A percentile compares a stretch with the other conserved stretches of the same genome.
These are phyloP conservation scores for Olyra latifolia DNA, from an alignment of 176 grass and related monocot genomes.

Conservation along the genomic window DNA sequence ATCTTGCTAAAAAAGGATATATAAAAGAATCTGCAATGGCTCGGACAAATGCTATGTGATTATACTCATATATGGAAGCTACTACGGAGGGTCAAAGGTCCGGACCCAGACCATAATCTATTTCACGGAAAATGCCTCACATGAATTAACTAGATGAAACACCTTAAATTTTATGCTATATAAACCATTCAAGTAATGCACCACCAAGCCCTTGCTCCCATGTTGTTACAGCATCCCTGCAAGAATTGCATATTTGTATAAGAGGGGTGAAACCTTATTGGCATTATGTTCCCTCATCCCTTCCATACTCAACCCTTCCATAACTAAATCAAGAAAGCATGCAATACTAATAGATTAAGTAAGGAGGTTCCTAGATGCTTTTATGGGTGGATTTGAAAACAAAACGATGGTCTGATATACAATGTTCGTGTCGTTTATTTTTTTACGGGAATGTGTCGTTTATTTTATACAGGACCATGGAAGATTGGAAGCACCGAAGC, in stretches of 20 bases:
- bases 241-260: conserved; percentile 83
- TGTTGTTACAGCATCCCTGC: conserved; percentile 64
- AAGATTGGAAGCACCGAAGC: background rate
- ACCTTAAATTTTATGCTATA: conserved; percentile 34
- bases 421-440: background rate
- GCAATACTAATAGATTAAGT: background rate
- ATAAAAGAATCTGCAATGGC: background rate
- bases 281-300: conserved; percentile 40
- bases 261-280: conserved; percentile 71
- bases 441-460: background rate
- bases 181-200: conserved; percentile 39
- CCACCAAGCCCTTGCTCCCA: conserved; percentile 59
- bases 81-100: background rate
- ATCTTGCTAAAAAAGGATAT: background rate
- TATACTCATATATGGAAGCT: background rate
- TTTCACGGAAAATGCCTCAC: conserved; percentile 22
- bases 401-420: background rate
- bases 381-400: background rate
- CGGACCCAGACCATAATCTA: conserved; percentile 25
- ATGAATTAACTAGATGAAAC: conserved; percentile 48
- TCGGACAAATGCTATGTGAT: background rate
- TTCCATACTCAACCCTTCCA: background rate
- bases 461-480: background rate
- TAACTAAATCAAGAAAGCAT: background rate
- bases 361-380: background rate